Base-by-base conservation (phyloP, 2,329 filamentous ascomycete genomes). In the Ophiosphaerella herpotricha region DNA sequence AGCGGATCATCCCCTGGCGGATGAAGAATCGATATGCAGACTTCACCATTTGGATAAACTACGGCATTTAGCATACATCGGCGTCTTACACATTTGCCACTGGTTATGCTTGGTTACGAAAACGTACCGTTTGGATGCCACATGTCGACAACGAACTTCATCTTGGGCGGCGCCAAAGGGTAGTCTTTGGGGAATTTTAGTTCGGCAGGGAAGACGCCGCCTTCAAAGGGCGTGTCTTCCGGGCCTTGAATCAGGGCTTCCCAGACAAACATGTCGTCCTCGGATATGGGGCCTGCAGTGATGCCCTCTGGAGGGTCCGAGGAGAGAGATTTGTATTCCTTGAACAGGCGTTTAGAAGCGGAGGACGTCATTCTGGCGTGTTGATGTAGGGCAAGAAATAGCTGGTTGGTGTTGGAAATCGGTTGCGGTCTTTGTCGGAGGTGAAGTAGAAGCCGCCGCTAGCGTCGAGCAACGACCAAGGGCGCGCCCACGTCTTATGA, bases 281-380 rank as follows among this genome's bases (percentile, higher is more conserved):
- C 94, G 58, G 84, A 89, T 54, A 97, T 81, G 31, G 94, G 94
- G 16, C 94, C 94, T 13, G 94, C 94, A 51, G 90, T 96, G 77
- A 99, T 97, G 73, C 94, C 94, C 55, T 97, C 93, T n/a, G 93
- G 93, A 0, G 93, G 91, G 76, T 95, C 94, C 69, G 91, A 93
- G 57, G 91, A 94, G 56, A 99, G 87, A 57, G 89, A 86, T 70
- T 90, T 90, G 81, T 99, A 99, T 80, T 99, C 94, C 77, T 93
- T 90, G 73, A 97, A 91, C 63, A 99, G 89, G 36, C 94, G 91
- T 63, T 86, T 86, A 35, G 83, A 81, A 38, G 84, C 84, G 26
- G 85, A 81, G 39, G 77, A 76, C 3, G 78, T 72, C 79, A 81
- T 81, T 8, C 13, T 36, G 45, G 40, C 18, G 34, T 21, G 14